phyloP scores from a whole-genome alignment of 371 early-diverging fungal species.

The Vairimorpha necatrix region DNA sequence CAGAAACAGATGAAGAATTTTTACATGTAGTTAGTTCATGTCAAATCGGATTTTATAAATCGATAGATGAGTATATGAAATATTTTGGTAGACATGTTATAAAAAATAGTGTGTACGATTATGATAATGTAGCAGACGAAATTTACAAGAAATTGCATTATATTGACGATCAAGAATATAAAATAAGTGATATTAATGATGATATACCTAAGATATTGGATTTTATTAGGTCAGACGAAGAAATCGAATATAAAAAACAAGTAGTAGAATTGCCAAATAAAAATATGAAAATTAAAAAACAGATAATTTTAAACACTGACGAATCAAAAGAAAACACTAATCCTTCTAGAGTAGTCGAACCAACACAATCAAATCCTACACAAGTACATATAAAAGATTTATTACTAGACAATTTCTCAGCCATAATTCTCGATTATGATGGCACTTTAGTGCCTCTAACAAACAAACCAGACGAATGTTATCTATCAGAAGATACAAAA shows the following conservation, averaged over 20 bases:
- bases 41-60: constrained; percentile 13
- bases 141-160: constrained; percentile 14
- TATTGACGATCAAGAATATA: background rate
- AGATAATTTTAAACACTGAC: background rate
- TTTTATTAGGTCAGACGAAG: background rate
- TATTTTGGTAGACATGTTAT: constrained; percentile 21
- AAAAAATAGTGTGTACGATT: constrained; percentile 18
- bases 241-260: background rate
- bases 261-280: background rate
- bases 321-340: background rate
- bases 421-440: constrained; percentile 61
- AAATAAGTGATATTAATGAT: background rate
- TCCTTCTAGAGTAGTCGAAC: background rate
- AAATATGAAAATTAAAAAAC: background rate
- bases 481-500: constrained; percentile 52
- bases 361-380: background rate
- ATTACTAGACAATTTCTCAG: background rate
- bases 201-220: background rate
- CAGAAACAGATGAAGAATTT: constrained; percentile 11
- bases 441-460: constrained; percentile 62
- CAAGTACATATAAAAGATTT: background rate
- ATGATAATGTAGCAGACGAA: constrained; percentile 24
- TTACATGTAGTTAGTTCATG: background rate
- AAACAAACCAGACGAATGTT: constrained; percentile 51
- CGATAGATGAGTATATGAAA: background rate